phyloP scores from a whole-genome alignment of 768 basidiomycete species.

The Serendipita sp. region DNA sequence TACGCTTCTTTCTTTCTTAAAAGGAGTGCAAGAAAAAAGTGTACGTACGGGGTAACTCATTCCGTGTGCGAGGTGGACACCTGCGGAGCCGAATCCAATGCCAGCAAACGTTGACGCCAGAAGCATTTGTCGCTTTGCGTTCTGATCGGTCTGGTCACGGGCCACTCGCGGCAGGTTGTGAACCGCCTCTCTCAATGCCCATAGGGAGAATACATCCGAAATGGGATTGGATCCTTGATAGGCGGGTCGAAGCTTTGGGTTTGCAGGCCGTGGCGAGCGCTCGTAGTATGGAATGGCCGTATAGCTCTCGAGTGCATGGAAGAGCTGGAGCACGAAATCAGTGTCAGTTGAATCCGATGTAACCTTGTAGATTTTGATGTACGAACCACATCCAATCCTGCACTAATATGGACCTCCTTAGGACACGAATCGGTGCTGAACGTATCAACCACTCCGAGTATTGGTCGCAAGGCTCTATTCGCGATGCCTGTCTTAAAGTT shows the following conservation, averaged over 20 bases:
- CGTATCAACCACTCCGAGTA: conserved; percentile 74
- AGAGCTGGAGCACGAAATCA: conserved; percentile 28
- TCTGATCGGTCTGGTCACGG: conserved; percentile 57
- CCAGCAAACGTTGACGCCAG: conserved; percentile 89
- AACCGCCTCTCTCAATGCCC: conserved; percentile 74
- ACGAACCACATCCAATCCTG: conserved; percentile 71
- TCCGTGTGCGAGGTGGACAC: conserved; percentile 80
- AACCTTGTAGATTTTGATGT: background rate
- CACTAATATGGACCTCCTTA: conserved; percentile 79
- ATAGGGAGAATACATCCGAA: conserved; percentile 88
- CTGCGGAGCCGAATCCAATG: conserved; percentile 89
- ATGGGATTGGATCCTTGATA: conserved; percentile 92
- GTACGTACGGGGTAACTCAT: conserved; percentile 75
- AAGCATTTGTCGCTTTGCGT: conserved; percentile 88
- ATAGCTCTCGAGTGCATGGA: conserved; percentile 91
- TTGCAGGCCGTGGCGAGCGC: conserved; percentile 73
- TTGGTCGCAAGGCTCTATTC: conserved; percentile 77
- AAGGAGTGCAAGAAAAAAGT: too few relatives aligned
- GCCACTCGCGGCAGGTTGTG: conserved; percentile 79
- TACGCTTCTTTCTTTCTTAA: background rate
- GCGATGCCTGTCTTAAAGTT: conserved; percentile 97
- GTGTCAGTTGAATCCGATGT: background rate
- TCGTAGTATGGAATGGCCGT: conserved; percentile 92
- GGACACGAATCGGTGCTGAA: conserved; percentile 86
- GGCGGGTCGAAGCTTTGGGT: conserved; percentile 80